A percentile compares a stretch with the other conserved stretches of the same genome.
These are phyloP conservation scores for Spathaspora gorwiae DNA, from an alignment of 805 yeast species.

Conservation along the genomic window DNA sequence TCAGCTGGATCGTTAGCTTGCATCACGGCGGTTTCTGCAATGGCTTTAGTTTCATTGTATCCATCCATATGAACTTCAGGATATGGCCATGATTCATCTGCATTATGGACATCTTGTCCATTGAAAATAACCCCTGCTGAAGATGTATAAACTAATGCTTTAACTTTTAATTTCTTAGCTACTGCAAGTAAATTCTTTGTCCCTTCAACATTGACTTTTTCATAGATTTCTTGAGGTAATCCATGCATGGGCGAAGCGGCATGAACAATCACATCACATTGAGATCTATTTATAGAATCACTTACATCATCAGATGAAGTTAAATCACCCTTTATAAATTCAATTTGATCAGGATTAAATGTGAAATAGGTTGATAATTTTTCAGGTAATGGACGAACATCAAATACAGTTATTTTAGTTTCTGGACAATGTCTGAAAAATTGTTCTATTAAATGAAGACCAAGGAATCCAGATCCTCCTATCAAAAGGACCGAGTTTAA, in stretches of 20 bases:
- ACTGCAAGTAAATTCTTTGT: constrained; percentile 70
- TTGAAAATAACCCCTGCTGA: constrained; percentile 97
- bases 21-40: constrained; percentile 80
- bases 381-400: constrained; percentile 83
- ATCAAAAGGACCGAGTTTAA: constrained; percentile 66
- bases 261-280: constrained; percentile 80
- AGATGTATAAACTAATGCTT: constrained; percentile 86
- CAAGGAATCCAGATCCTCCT: constrained; percentile 96
- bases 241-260: constrained; percentile 98
- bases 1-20: constrained; percentile 51
- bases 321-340: constrained; percentile 76
- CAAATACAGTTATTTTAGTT: constrained; percentile 81
- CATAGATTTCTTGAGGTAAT: constrained; percentile 71
- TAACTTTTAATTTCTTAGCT: constrained; percentile 47
- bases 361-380: constrained; percentile 67
- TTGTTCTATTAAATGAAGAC: constrained; percentile 85
- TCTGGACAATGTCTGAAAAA: constrained; percentile 61
- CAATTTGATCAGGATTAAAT: constrained; percentile 56
- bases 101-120: constrained; percentile 89
- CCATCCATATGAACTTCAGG: constrained; percentile 94
- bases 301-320: constrained; percentile 68
- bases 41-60: constrained; percentile 90
- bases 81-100: constrained; percentile 91
- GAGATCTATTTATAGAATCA: constrained; percentile 52
- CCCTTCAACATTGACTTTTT: constrained; percentile 87